Evolutionary conservation across 2,329 filamentous ascomycete species (phyloP).

Genomic region (Cryphonectria carpinicola): DNA sequence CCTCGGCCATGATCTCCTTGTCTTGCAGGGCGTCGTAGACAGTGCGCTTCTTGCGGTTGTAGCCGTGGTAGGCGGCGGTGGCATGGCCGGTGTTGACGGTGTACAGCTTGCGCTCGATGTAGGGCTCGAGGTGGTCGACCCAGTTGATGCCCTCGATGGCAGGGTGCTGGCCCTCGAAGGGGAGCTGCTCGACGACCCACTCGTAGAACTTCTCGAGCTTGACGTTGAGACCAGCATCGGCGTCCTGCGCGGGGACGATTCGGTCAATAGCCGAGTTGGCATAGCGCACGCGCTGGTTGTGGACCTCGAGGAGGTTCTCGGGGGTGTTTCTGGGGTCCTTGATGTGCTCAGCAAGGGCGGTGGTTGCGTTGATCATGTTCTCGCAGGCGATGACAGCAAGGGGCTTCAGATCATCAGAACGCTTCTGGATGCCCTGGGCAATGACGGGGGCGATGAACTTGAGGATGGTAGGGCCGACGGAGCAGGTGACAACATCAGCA

Average conservation of each 20-base stretch:
- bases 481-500: constrained; percentile 92
- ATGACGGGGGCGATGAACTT: constrained; percentile 96
- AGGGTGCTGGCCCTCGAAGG: constrained; percentile 76
- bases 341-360: constrained; percentile 82
- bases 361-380: constrained; percentile 94
- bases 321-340: constrained; percentile 74
- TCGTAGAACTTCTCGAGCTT: constrained; percentile 99
- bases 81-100: constrained; percentile 99
- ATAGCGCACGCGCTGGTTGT: constrained; percentile 79
- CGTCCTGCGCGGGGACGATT: constrained; percentile 90
- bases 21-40: constrained; percentile 90
- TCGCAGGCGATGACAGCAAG: constrained; percentile 96
- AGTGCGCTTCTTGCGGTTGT: constrained; percentile 81
- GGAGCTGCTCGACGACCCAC: constrained; percentile 91
- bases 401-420: constrained; percentile 66
- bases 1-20: constrained; percentile 75
- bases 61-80: constrained; percentile 92
- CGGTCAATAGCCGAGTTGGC: constrained; percentile 99
- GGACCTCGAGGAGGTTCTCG: constrained; percentile 66
- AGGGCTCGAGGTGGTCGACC: constrained; percentile 88
- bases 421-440: constrained; percentile 86
- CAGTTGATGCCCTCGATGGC: constrained; percentile 88
- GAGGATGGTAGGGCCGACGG: constrained; percentile 93
- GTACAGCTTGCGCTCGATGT: constrained; percentile 99
- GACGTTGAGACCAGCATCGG: constrained; percentile 81